These are phyloP conservation scores for Periconia digitata DNA, from an alignment of 2,329 filamentous ascomycete genomes.

Conservation along the genomic window DNA sequence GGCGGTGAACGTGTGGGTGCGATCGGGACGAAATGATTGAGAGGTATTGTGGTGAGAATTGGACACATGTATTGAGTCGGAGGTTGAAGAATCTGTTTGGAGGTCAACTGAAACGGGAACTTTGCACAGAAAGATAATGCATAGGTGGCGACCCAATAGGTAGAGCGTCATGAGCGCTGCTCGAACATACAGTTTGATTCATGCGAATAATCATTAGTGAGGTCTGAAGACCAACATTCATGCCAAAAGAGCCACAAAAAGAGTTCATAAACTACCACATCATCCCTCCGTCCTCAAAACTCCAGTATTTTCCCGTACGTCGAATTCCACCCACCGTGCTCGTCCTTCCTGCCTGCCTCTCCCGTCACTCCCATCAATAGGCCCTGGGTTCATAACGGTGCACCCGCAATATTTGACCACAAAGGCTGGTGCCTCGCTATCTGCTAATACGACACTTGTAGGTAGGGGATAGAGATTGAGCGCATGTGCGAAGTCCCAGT, in stretches of 20 bases:
- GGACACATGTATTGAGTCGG: too few relatives aligned
- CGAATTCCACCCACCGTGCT: slow-evolving; percentile 87
- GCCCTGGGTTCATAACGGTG: slow-evolving; percentile 90
- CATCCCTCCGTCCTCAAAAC: slow-evolving; percentile 29
- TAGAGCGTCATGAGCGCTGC: too few relatives aligned
- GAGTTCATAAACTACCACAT: not conserved
- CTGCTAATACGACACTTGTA: slow-evolving; percentile 78
- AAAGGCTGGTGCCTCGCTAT: slow-evolving; percentile 79
- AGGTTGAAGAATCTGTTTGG: too few relatives aligned
- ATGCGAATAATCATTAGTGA: not conserved
- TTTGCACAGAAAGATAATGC: too few relatives aligned
- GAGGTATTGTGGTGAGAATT: too few relatives aligned
- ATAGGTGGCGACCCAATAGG: too few relatives aligned
- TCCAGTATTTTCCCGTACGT: slow-evolving; percentile 29
- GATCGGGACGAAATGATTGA: too few relatives aligned
- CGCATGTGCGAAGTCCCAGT: slow-evolving; percentile 82
- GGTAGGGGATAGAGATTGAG: slow-evolving; percentile 87
- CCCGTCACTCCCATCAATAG: slow-evolving; percentile 62
- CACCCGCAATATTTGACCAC: slow-evolving; percentile 92
- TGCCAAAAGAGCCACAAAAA: not conserved
- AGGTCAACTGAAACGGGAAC: too few relatives aligned
- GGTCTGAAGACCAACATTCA: not conserved
- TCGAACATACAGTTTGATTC: too few relatives aligned
- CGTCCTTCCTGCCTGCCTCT: slow-evolving; percentile 64
- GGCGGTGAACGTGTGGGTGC: too few relatives aligned